Conservation (phyloP, 1,284 basidiomycete species). For the Rhodotorula sp. region DNA sequence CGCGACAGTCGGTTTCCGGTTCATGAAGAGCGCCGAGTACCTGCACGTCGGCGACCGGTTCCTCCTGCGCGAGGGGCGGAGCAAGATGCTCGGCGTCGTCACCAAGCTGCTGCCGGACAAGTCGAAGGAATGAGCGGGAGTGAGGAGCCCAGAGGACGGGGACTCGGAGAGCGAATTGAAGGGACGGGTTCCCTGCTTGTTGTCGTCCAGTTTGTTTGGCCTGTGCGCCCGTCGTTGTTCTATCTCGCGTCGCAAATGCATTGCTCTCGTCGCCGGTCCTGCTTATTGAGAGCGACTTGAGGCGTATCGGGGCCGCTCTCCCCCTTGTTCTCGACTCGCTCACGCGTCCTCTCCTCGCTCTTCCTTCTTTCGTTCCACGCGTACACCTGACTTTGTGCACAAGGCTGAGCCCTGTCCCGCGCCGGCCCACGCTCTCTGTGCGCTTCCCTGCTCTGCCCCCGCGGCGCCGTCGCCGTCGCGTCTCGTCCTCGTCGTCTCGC, state of each 20-base stretch:
- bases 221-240: too few species aligned
- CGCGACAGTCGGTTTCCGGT: slow-evolving; percentile 73
- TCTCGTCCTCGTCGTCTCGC: too few species aligned
- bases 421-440: neutral
- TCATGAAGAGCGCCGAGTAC: slow-evolving; percentile 72
- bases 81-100: slow-evolving; percentile 64
- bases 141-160: neutral
- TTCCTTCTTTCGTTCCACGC: neutral
- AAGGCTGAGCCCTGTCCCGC: too few species aligned
- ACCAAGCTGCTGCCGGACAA: slow-evolving; percentile 43
- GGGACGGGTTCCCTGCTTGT: neutral
- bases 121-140: slow-evolving; percentile 2
- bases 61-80: slow-evolving; percentile 87
- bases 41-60: slow-evolving; percentile 89
- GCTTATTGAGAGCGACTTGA: neutral
- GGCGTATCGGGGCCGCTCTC: neutral
- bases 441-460: neutral
- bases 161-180: too few species aligned
- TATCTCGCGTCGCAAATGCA: too few species aligned
- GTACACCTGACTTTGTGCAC: neutral
- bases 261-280: too few species aligned
- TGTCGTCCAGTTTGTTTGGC: neutral
- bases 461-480: neutral
- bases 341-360: neutral
- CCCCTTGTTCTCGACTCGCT: neutral